Conservation (phyloP, 805 yeast genomes). For the Saccharomycopsis babjevae region DNA sequence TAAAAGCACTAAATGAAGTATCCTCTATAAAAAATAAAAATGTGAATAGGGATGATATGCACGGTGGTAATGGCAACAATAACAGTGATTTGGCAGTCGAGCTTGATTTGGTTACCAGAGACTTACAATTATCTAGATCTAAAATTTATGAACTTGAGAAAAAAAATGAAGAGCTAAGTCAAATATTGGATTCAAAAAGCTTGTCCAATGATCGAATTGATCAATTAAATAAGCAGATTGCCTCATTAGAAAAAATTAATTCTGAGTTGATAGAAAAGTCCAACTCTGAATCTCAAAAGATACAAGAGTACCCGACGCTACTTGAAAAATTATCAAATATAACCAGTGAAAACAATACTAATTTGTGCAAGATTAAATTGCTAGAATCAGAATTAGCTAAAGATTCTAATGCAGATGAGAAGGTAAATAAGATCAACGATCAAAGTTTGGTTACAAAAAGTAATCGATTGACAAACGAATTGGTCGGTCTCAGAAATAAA, state of each 20-base stretch:
- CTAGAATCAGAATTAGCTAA: conserved; percentile 38
- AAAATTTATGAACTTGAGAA: conserved; percentile 63
- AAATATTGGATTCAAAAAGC: conserved; percentile 35
- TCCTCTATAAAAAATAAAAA: conserved; percentile 44
- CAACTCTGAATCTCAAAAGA: conserved; percentile 23
- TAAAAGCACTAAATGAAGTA: conserved; percentile 55
- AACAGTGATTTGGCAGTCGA: conserved; percentile 20
- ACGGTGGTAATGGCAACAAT: conserved; percentile 1
- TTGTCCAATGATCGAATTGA: conserved; percentile 12
- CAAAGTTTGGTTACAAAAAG: conserved; percentile 59
- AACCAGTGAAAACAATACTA: conserved; percentile 15
- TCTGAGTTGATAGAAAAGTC: conserved; percentile 22
- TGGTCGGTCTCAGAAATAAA: conserved; percentile 55
- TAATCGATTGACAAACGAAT: conserved; percentile 59
- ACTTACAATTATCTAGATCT: conserved; percentile 59
- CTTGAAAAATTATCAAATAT: conserved; percentile 7
- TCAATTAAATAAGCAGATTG: conserved; percentile 22
- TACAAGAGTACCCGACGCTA: conserved; percentile 13
- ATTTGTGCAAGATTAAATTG: conserved; percentile 29
- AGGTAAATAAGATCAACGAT: conserved; percentile 46
- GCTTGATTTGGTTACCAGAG: conserved; percentile 60
- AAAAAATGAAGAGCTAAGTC: conserved; percentile 64
- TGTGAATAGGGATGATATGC: conserved; percentile 15
- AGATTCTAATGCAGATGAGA: conserved; percentile 39
- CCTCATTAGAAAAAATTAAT: conserved; percentile 21